A percentile compares a stretch with the other conserved stretches of the same genome.
Conservation (phyloP, 1,284 basidiomycete species). For the Austropuccinia psidii region DNA sequence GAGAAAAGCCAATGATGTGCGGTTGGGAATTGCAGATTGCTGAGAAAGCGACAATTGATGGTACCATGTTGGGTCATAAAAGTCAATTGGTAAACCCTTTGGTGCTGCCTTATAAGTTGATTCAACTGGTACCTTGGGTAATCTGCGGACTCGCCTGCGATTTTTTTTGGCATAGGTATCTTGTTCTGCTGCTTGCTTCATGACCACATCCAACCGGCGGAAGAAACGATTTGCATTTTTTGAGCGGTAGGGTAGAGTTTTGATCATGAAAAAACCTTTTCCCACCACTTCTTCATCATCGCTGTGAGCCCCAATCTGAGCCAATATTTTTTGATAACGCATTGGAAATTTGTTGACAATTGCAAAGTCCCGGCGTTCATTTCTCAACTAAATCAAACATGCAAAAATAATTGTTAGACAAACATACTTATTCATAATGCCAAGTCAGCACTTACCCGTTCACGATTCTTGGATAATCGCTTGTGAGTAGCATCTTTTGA, state of each 20-base stretch:
- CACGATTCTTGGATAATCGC: not conserved
- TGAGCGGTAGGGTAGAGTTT: constrained; percentile 13
- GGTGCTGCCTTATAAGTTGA: constrained; percentile 6
- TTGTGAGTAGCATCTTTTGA: not conserved
- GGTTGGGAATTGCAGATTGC: not conserved
- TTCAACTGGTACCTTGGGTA: not conserved
- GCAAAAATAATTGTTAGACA: not conserved
- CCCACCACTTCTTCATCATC: not conserved
- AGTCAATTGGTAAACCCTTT: constrained; percentile 25
- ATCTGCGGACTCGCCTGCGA: not conserved
- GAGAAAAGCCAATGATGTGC: not conserved
- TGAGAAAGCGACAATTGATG: not conserved
- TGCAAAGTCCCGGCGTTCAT: not conserved
- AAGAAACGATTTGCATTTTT: constrained; percentile 10
- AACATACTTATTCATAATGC: no score
- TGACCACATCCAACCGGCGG: not conserved
- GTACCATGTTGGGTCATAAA: constrained; percentile 17
- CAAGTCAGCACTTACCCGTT: not conserved
- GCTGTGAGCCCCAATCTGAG: constrained; percentile 17
- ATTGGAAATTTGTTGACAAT: constrained; percentile 19
- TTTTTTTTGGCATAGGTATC: not conserved
- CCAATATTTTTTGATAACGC: not conserved
- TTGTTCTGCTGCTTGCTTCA: not conserved
- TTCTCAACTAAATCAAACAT: not conserved
- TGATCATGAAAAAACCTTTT: constrained; percentile 1